Evolutionary conservation across 169 alveolate species (phyloP).

Genomic region (Plasmodium vinckei): DNA sequence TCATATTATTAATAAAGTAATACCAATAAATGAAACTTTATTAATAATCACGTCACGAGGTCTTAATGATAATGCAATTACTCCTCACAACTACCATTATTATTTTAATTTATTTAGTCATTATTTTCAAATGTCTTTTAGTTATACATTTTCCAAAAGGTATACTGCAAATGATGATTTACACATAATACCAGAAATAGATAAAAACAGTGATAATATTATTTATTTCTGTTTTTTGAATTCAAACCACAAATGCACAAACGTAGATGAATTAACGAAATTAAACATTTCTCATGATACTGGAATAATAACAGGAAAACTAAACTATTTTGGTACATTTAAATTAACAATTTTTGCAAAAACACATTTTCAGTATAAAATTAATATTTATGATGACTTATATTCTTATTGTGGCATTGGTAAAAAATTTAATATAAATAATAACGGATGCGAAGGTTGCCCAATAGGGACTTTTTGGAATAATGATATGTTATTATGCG

Average conservation of each 20-base stretch:
- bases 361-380: conserved; percentile 68
- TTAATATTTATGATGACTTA: conserved; percentile 44
- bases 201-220: conserved; percentile 37
- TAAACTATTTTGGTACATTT: conserved; percentile 63
- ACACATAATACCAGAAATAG: conserved; percentile 54
- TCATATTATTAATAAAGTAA: conserved; percentile 35
- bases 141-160: conserved; percentile 41
- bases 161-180: conserved; percentile 54
- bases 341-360: conserved; percentile 70
- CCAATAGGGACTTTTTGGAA: conserved; percentile 70
- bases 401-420: conserved; percentile 61
- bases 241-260: conserved; percentile 37
- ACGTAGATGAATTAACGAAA: conserved; percentile 58
- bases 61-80: conserved; percentile 21
- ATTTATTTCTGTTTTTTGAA: conserved; percentile 70
- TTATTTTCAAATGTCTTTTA: conserved; percentile 55
- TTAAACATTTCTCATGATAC: conserved; percentile 44
- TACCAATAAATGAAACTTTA: conserved; percentile 54
- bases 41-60: conserved; percentile 56
- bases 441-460: conserved; percentile 45
- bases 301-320: conserved; percentile 65
- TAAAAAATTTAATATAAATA: conserved; percentile 38
- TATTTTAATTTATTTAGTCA: conserved; percentile 68
- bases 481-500: conserved; percentile 52
- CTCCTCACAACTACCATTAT: conserved; percentile 30